Base-by-base conservation (phyloP, 2,329 filamentous ascomycete genomes). In the Gyromitra esculenta region DNA sequence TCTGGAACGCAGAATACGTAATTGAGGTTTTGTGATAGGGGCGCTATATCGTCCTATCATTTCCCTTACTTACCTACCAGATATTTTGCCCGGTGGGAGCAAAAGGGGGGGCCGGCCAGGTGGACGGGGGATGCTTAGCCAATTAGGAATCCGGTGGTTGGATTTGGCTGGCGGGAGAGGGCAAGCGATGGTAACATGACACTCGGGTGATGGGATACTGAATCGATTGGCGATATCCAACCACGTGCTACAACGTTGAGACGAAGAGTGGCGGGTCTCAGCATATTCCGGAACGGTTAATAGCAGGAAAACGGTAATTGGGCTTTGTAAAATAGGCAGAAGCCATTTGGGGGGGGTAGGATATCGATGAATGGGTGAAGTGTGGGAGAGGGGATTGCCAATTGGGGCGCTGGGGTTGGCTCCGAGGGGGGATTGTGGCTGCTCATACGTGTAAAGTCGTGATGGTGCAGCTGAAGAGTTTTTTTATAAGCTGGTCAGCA, bases 241-340 rank as follows among this genome's bases (percentile, higher is more conserved):
- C 50, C 50, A 31, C 54, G 31, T 37, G 54, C 54, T 57, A 15
- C 21, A 54, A 11, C 50, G 50, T 54, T 31, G 50, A 54, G 50
- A 54, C 50, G 31, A 8, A n/a, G 15, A 21, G 48, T 18, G 48
- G 15, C 15, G 48, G 7, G 8, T 50, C 18, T 18, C 48, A 45
- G 18, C 1, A 52, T n/a, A 21, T 45, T 45, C 43, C 25, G 25
- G 41, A 11, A 15, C 41, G 41, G 41, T 11, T 45, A 45, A 45
- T 45, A 45, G 9, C 8, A 9, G 43, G 11, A 1, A 31, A 45
- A 4, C 15, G 11, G 43, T 13, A 45, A 15, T 45, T 45, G 43
- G 15, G 43, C 11, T 8, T 45, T 45, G 43, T 4, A 31, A 2
- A 45, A 15, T 13, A 15, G 43, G 43, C 11, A 15, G 15, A 45